These are phyloP conservation scores for Hyaloperonospora brassicae DNA, from an alignment of 352 stramenopile species.

Conservation along the genomic window DNA sequence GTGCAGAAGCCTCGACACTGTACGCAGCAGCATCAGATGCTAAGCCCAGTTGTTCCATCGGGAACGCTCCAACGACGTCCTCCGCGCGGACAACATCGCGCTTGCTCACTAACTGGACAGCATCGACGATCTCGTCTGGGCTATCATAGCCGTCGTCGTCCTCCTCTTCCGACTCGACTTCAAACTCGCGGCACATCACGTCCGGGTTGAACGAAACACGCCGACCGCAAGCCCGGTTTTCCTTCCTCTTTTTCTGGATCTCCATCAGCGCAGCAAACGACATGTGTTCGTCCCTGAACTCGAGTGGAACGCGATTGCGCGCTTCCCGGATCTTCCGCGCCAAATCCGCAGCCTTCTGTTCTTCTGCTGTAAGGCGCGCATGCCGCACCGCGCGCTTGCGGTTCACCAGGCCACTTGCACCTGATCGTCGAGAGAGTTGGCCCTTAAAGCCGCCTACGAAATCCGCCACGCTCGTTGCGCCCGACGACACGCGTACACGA, in stretches of 20 bases:
- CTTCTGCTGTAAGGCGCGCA: slow-evolving; percentile 32
- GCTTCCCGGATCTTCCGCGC: slow-evolving; percentile 42
- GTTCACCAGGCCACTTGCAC: slow-evolving; percentile 32
- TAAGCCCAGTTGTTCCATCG: slow-evolving; percentile 25
- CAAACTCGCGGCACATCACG: slow-evolving; percentile 44
- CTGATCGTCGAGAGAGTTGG: slow-evolving; percentile 35
- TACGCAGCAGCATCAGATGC: slow-evolving; percentile 6
- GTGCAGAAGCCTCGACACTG: slow-evolving; percentile 11
- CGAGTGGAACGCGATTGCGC: slow-evolving; percentile 41
- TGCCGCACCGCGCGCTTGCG: slow-evolving; percentile 38
- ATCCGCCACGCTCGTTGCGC: slow-evolving; percentile 43
- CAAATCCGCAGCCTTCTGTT: slow-evolving; percentile 38
- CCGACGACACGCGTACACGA: slow-evolving; percentile 32
- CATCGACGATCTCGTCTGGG: slow-evolving; percentile 39
- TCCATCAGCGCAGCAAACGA: slow-evolving; percentile 23
- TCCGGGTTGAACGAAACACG: slow-evolving; percentile 40
- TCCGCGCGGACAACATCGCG: slow-evolving; percentile 29
- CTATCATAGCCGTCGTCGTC: slow-evolving; percentile 31
- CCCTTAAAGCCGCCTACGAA: slow-evolving; percentile 63
- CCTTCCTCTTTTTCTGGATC: slow-evolving; percentile 32
- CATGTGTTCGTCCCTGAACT: slow-evolving; percentile 46
- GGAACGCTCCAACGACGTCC: slow-evolving; percentile 23
- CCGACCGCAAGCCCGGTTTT: slow-evolving; percentile 16
- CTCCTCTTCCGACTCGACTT: slow-evolving; percentile 49
- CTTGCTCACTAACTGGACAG: slow-evolving; percentile 33